Evolutionary conservation across 164 flowering plant genomes (phyloP).

Genomic region (Sedum album): DNA sequence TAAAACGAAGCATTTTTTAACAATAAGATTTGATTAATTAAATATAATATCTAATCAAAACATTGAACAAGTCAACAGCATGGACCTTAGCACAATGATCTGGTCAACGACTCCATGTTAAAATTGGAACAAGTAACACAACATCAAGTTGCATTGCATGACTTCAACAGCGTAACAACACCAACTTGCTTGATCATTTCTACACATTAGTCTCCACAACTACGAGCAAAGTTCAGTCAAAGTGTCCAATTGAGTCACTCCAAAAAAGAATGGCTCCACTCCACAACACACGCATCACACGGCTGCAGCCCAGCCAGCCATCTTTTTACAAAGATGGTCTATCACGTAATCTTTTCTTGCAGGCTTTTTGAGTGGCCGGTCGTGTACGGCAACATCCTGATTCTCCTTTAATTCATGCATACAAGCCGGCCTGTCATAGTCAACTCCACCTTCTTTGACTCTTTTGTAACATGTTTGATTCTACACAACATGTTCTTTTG

Average conservation of each 20-base stretch:
- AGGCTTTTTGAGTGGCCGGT: neutral
- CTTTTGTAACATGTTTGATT: neutral
- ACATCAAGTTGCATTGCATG: neutral
- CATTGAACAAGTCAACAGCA: neutral
- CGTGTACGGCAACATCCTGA: neutral
- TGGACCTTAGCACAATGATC: neutral
- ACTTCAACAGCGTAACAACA: neutral
- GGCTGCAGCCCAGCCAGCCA: neutral
- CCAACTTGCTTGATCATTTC: neutral
- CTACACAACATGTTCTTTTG: neutral
- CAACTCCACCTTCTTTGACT: neutral
- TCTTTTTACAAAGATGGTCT: constrained; percentile 5
- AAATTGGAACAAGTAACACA: too few species aligned
- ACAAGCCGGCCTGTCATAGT: neutral
- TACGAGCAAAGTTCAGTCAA: neutral
- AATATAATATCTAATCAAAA: too few species aligned
- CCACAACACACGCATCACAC: neutral
- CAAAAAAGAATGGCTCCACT: neutral
- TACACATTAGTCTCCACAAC: neutral
- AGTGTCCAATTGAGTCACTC: neutral
- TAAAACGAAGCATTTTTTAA: too few species aligned
- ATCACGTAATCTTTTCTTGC: neutral
- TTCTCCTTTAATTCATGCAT: neutral
- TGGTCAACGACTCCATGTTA: neutral
- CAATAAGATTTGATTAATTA: too few species aligned